These are phyloP conservation scores for Saussurea involucrata DNA, from an alignment of 129 eudicot species.

Conservation along the genomic window DNA sequence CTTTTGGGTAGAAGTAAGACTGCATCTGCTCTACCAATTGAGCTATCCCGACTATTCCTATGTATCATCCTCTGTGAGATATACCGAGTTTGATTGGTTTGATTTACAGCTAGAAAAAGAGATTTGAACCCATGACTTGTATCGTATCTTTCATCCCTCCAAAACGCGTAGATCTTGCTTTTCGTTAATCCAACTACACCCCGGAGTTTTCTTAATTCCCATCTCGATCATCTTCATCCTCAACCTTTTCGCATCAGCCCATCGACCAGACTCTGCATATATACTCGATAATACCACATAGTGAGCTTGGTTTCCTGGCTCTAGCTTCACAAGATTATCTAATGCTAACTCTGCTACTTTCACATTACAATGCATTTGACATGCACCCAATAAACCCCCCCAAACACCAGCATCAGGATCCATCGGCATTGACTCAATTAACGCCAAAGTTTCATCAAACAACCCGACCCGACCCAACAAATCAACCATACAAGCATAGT, in stretches of 20 bases:
- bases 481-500: slow-evolving; percentile 77
- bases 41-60: too few relatives aligned
- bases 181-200: slow-evolving; percentile 58
- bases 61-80: too few relatives aligned
- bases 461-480: slow-evolving; percentile 57
- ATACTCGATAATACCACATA: slow-evolving; percentile 58
- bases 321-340: slow-evolving; percentile 48
- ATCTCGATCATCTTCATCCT: slow-evolving; percentile 42
- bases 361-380: slow-evolving; percentile 62
- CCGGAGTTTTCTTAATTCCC: slow-evolving; percentile 48
- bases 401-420: slow-evolving; percentile 68
- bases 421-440: slow-evolving; percentile 55
- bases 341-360: slow-evolving; percentile 54
- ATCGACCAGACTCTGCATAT: slow-evolving; percentile 57
- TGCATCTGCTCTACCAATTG: too few relatives aligned
- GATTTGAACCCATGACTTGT: not conserved
- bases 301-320: slow-evolving; percentile 56
- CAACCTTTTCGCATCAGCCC: slow-evolving; percentile 55
- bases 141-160: slow-evolving; percentile 13
- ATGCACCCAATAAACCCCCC: slow-evolving; percentile 72
- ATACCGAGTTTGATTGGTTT: not conserved
- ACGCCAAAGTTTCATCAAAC: slow-evolving; percentile 49
- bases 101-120: not conserved
- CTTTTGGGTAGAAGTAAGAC: too few relatives aligned
- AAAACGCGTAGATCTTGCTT: slow-evolving; percentile 4